Evolutionary conservation across 2,329 filamentous ascomycete species (phyloP).

Genomic region (Ophiocordyceps camponoti-saundersi): DNA sequence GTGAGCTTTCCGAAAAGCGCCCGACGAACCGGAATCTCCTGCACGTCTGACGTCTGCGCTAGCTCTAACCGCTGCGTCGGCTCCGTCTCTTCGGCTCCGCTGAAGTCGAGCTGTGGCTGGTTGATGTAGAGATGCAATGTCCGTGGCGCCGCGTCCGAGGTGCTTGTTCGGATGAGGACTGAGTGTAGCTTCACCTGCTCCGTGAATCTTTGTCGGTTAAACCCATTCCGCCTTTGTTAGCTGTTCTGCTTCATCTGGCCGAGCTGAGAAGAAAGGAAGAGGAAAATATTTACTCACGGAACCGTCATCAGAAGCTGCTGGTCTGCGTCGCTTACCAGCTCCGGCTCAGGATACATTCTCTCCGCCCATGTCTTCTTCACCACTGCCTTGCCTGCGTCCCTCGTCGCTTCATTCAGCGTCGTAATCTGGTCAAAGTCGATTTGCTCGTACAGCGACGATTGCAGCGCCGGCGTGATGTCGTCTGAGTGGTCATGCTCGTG

Average conservation of each 20-base stretch:
- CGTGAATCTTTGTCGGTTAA: slow-evolving; percentile 52
- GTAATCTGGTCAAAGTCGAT: slow-evolving; percentile 76
- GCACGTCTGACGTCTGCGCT: slow-evolving; percentile 61
- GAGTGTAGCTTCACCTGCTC: slow-evolving; percentile 87
- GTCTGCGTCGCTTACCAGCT: slow-evolving; percentile 73
- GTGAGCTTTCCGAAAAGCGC: slow-evolving; percentile 79
- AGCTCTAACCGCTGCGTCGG: slow-evolving; percentile 66
- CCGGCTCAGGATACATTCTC: slow-evolving; percentile 51
- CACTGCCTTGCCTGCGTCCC: slow-evolving; percentile 54
- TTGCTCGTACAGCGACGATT: slow-evolving; percentile 79
- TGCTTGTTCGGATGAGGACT: slow-evolving; percentile 68
- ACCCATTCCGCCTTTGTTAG: background rate
- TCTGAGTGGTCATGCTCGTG: slow-evolving; percentile 72
- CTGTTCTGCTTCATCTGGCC: background rate
- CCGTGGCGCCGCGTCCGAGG: slow-evolving; percentile 52
- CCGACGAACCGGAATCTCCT: slow-evolving; percentile 78
- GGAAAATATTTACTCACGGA: slow-evolving; percentile 49
- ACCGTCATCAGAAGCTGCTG: slow-evolving; percentile 88
- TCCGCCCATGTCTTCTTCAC: slow-evolving; percentile 87
- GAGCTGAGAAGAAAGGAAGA: background rate
- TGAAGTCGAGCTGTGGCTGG: slow-evolving; percentile 73
- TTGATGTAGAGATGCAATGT: slow-evolving; percentile 84
- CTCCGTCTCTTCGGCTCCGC: slow-evolving; percentile 47
- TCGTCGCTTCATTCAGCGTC: slow-evolving; percentile 65
- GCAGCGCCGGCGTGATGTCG: slow-evolving; percentile 80